Conservation (phyloP, 768 basidiomycete genomes). For the Tulasnella sp. region DNA sequence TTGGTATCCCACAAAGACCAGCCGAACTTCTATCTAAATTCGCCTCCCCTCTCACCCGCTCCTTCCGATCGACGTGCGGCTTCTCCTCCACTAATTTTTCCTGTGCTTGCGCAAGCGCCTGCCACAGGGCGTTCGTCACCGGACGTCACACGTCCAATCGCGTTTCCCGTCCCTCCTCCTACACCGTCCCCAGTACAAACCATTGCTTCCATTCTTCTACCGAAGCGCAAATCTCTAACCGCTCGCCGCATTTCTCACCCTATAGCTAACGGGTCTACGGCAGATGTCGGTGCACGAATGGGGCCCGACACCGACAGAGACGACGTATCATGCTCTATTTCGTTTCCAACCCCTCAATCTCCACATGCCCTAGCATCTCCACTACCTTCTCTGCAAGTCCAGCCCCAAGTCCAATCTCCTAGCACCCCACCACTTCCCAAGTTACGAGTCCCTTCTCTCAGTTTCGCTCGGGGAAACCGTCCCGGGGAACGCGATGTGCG, state of each 20-base stretch:
- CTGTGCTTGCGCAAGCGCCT: background rate
- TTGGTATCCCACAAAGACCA: background rate
- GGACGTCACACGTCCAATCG: background rate
- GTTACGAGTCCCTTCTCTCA: background rate
- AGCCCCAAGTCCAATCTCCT: background rate
- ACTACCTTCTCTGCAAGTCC: background rate
- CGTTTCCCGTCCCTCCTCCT: background rate
- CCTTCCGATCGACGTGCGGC: background rate
- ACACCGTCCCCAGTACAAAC: background rate
- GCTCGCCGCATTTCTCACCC: background rate
- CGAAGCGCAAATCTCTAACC: background rate
- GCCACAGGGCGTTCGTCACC: background rate
- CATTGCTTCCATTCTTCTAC: background rate
- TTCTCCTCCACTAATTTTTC: background rate
- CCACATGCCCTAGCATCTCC: background rate
- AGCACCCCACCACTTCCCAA: background rate
- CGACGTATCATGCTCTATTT: background rate
- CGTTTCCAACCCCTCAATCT: background rate
- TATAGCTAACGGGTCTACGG: background rate
- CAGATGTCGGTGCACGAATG: background rate
- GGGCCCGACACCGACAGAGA: too few species aligned
- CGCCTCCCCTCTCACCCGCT: background rate
- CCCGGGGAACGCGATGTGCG: too few species aligned
- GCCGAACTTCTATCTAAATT: background rate
- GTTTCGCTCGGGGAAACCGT: background rate